These are phyloP conservation scores for Raddia guianensis DNA, from an alignment of 176 grass and related monocot genomes.

Conservation along the genomic window DNA sequence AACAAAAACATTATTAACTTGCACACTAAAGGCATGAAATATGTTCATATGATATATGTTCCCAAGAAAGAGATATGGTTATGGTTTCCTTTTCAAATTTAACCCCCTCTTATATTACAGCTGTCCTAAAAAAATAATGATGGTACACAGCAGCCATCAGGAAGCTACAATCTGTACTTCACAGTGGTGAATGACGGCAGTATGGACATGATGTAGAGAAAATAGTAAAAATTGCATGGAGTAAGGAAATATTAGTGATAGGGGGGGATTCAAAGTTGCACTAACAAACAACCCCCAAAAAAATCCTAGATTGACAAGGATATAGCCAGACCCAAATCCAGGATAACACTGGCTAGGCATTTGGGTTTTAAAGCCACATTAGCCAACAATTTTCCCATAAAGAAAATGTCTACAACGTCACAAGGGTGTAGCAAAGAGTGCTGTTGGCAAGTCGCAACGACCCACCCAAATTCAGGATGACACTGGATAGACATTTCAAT, in stretches of 20 bases:
- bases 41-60: conserved; percentile 8
- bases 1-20: conserved; percentile 1
- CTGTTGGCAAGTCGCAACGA: no score
- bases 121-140: neutral
- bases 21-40: neutral
- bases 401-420: neutral
- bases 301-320: neutral
- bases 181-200: neutral
- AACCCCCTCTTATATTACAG: neutral
- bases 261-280: conserved; percentile 6
- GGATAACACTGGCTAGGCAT: conserved; percentile 3
- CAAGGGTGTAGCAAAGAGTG: conserved; percentile 1
- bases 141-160: neutral
- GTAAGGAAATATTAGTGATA: neutral
- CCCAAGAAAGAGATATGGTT: neutral
- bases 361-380: conserved; percentile 6
- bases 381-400: conserved; percentile 7
- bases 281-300: neutral
- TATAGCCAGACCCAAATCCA: conserved; percentile 16
- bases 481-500: conserved; percentile 4
- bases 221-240: neutral
- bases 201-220: neutral
- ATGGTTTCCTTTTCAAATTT: neutral
- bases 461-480: conserved; percentile 4
- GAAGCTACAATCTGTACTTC: neutral